These are phyloP conservation scores for Dictyostelium citrinum DNA, from an alignment of 78 protist species.

Conservation along the genomic window DNA sequence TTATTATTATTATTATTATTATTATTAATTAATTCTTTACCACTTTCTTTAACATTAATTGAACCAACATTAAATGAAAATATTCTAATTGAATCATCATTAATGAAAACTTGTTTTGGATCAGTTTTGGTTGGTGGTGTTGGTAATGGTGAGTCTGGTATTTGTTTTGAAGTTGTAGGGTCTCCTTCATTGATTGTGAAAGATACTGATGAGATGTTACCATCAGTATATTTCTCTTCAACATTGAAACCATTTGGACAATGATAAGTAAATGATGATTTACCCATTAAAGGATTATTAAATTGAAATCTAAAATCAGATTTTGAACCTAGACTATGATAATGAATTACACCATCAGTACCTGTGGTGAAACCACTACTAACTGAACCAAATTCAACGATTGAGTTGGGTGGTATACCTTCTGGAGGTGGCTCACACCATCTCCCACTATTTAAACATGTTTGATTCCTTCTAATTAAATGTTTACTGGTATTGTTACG, in stretches of 20 bases:
- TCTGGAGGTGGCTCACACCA: constrained; percentile 74
- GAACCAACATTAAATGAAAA: not conserved
- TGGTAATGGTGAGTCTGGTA: not conserved
- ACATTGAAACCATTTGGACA: constrained; percentile 39
- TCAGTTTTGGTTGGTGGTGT: not conserved
- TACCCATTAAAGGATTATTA: constrained; percentile 66
- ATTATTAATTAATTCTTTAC: not conserved
- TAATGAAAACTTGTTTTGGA: not conserved
- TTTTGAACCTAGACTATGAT: constrained; percentile 40
- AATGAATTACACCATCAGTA: constrained; percentile 24
- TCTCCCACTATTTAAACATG: constrained; percentile 6
- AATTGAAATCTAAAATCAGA: constrained; percentile 50
- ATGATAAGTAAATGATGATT: constrained; percentile 23
- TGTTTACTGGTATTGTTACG: constrained; percentile 15
- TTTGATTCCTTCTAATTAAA: constrained; percentile 20
- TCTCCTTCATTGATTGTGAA: constrained; percentile 8
- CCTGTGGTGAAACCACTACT: constrained; percentile 52
- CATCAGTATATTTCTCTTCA: constrained; percentile 28
- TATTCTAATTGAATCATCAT: constrained; percentile 4
- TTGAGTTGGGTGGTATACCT: constrained; percentile 36
- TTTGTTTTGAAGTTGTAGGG: not conserved
- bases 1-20: not conserved
- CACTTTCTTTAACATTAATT: not conserved
- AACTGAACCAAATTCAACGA: constrained; percentile 53
- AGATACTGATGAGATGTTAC: constrained; percentile 14